A percentile compares a stretch with the other conserved stretches of the same genome.
Evolutionary conservation across 73 alveolate species (phyloP).

Genomic region (Tetrahymena borealis): DNA sequence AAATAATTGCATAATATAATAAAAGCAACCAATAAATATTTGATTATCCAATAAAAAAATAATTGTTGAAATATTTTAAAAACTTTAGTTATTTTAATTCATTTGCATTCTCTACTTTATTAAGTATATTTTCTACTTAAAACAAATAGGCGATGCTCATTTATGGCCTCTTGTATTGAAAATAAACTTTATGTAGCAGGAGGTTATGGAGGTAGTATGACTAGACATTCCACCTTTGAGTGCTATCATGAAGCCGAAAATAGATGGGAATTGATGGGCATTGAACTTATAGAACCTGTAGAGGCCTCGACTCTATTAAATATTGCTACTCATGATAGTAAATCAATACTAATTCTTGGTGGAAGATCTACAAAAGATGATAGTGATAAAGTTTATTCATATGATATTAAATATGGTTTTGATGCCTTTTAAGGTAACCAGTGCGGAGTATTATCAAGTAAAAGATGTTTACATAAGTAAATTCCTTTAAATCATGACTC

Average conservation of each 20-base stretch:
- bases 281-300: not conserved
- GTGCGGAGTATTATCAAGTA: not conserved
- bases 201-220: not conserved
- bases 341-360: not conserved
- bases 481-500: not conserved
- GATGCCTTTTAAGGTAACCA: not conserved
- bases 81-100: not conserved
- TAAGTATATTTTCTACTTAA: no score
- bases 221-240: not conserved
- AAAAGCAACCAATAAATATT: no score
- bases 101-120: no score
- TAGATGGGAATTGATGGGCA: not conserved
- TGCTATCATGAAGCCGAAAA: not conserved
- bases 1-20: no score
- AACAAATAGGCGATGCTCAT: not conserved
- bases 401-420: not conserved
- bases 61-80: not conserved
- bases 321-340: not conserved
- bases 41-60: not conserved
- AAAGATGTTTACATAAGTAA: not conserved
- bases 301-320: not conserved
- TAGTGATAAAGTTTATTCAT: not conserved
- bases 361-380: not conserved
- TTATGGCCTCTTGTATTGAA: not conserved
- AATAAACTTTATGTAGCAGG: not conserved